Conservation (phyloP, 2,329 filamentous ascomycete genomes). For the Albophoma yamanashiensis region DNA sequence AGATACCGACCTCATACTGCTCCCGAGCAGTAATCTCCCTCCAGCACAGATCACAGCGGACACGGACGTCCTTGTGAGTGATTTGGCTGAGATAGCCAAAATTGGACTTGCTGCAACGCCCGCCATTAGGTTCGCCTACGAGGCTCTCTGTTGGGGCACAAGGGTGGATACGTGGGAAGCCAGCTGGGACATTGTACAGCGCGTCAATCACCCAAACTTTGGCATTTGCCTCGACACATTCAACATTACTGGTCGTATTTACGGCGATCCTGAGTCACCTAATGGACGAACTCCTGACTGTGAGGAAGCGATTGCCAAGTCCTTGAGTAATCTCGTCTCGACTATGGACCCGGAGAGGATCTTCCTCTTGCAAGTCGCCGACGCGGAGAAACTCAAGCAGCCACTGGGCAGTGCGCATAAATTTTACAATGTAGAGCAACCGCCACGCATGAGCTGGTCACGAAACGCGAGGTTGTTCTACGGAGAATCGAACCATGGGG, state of each 20-base stretch:
- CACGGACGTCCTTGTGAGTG: constrained; percentile 44
- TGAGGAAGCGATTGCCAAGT: constrained; percentile 41
- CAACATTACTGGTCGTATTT: constrained; percentile 63
- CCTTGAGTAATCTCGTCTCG: constrained; percentile 41
- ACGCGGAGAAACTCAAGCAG: constrained; percentile 51
- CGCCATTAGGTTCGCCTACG: constrained; percentile 59
- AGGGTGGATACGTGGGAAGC: constrained; percentile 60
- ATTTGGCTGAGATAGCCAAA: constrained; percentile 56
- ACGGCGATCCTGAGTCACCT: constrained; percentile 51
- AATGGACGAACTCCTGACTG: constrained; percentile 42
- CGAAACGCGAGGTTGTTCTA: constrained; percentile 55
- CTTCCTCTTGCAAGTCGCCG: constrained; percentile 68
- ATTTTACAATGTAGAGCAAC: constrained; percentile 23
- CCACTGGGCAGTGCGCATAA: constrained; percentile 44
- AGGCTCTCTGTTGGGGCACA: constrained; percentile 64
- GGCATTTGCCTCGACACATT: constrained; percentile 71
- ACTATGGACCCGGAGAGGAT: constrained; percentile 53
- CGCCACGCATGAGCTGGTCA: constrained; percentile 62
- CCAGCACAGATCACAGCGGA: constrained; percentile 31
- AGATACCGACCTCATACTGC: constrained; percentile 60
- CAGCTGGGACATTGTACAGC: constrained; percentile 56
- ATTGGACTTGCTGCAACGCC: constrained; percentile 47
- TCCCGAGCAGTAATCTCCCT: constrained; percentile 61
- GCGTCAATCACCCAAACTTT: constrained; percentile 60
- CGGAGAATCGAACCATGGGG: constrained; percentile 47